Base-by-base conservation (phyloP, 441 rosid species). In the Manihot esculenta region DNA sequence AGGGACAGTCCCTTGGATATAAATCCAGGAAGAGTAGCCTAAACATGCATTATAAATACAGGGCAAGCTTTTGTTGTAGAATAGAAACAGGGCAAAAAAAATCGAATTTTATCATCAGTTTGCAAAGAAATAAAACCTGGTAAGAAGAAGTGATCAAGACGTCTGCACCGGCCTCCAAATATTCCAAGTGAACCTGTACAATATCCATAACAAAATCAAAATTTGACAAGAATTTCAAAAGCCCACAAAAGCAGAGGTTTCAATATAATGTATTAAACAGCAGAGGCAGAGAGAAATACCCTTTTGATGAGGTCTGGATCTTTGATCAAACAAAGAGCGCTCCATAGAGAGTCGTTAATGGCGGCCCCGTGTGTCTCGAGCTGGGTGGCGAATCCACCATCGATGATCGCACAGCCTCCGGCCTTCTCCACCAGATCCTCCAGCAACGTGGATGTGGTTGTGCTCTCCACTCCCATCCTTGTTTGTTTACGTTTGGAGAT, bases 11-110 rank as follows among this genome's bases (percentile, higher is more conserved):
- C 99, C 77, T 79, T 81, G 38, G 97, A 88, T 15, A 86, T 35
- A 81, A 94, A 94, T 54, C 97, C 99, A 1, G 93, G 96, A 73
- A 94, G 74, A 10, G 95, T 90, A 23, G 97, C 99, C 99, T 91
- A 78, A 8, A 65, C 49, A 42, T 5, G 33, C 41, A 75, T 18
- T n/a, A n/a, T n/a, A n/a, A n/a, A n/a, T 7, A 51, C n/a, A 51
- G 0, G n/a, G 56, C 5, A 49, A 12, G 20, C 53, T 15, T 13
- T 21, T 54, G 18, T 56, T 26, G 42, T 8, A 35, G 35, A 69
- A 55, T 20, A 56, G 53, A 68, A 56, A 33, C 24, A 50, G 2
- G 49, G 42, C 13, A 68, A 11, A 30, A 62, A 59, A 30, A 41
- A 21, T 10, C 41, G 68, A 45, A 66, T 20, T 68, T 41, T 55